Conservation (phyloP, 768 basidiomycete genomes). For the Phaeotremella fagi region DNA sequence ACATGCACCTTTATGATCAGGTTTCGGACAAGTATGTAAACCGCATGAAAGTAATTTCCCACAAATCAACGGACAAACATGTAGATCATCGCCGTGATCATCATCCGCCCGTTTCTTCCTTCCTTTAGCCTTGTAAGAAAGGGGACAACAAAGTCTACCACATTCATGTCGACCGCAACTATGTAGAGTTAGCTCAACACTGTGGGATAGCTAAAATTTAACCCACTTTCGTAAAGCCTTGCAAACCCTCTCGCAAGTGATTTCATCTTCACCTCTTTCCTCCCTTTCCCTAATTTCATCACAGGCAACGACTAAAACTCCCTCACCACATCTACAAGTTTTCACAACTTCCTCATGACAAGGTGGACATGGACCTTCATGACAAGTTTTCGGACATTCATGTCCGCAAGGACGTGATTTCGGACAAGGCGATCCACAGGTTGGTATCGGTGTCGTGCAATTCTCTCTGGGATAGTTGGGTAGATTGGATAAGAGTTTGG, state of each 20-base stretch:
- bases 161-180: conserved; percentile 83
- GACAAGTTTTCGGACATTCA: conserved; percentile 65
- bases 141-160: conserved; percentile 77
- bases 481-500: conserved; percentile 54
- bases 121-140: conserved; percentile 62
- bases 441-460: conserved; percentile 75
- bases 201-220: background rate
- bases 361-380: conserved; percentile 72
- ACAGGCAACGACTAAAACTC: conserved; percentile 59
- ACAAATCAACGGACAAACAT: conserved; percentile 79
- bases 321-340: conserved; percentile 82
- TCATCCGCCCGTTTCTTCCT: conserved; percentile 54
- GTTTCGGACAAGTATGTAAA: conserved; percentile 69
- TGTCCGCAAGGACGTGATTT: conserved; percentile 66
- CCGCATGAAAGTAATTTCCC: conserved; percentile 65
- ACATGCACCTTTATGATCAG: conserved; percentile 79
- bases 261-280: conserved; percentile 52
- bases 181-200: background rate
- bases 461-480: conserved; percentile 38
- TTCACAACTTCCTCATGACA: conserved; percentile 66
- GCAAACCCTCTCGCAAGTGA: conserved; percentile 78
- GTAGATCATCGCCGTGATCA: conserved; percentile 54
- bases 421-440: conserved; percentile 65
- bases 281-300: conserved; percentile 49
- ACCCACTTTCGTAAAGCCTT: conserved; percentile 59